Conservation (phyloP, 2,329 filamentous ascomycete species). For the Trichoderma arundinaceum region DNA sequence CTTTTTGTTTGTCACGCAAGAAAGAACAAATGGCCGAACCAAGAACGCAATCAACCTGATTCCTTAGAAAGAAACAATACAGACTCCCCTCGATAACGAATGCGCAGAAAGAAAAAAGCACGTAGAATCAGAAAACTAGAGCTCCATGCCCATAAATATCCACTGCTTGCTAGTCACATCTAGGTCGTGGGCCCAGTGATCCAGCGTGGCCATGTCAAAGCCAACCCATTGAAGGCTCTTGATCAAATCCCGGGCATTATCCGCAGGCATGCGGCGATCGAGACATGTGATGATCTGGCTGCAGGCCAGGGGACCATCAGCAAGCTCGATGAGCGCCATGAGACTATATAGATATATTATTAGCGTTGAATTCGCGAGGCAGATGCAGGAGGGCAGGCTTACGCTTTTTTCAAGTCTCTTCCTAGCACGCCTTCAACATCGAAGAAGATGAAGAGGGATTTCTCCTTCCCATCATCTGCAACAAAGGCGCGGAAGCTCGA, state of each 20-base stretch:
- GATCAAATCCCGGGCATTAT: constrained; percentile 70
- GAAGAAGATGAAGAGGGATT: constrained; percentile 87
- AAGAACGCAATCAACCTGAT: background rate
- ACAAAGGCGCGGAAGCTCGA: constrained; percentile 87
- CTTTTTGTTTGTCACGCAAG: background rate
- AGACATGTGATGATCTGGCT: constrained; percentile 80
- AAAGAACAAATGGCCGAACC: background rate
- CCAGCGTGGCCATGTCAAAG: constrained; percentile 81
- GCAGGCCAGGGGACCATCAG: constrained; percentile 76
- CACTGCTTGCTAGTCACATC: constrained; percentile 77
- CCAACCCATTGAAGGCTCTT: constrained; percentile 93
- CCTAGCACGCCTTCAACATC: constrained; percentile 70
- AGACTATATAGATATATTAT: constrained; percentile 58
- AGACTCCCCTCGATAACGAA: background rate
- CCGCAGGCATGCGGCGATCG: constrained; percentile 69
- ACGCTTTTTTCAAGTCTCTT: constrained; percentile 86
- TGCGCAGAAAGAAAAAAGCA: constrained; percentile 34
- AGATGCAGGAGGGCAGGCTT: constrained; percentile 47
- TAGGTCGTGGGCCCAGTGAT: constrained; percentile 70
- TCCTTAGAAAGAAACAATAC: background rate
- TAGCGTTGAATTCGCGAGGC: background rate
- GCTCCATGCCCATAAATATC: constrained; percentile 88
- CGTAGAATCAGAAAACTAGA: constrained; percentile 58
- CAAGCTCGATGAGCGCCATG: constrained; percentile 89
- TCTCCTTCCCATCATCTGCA: constrained; percentile 70